Evolutionary conservation across 2,329 filamentous ascomycete species (phyloP), one percentile per base, ranked within the genome.

Genomic region (Colletotrichum nymphaeae): DNA sequence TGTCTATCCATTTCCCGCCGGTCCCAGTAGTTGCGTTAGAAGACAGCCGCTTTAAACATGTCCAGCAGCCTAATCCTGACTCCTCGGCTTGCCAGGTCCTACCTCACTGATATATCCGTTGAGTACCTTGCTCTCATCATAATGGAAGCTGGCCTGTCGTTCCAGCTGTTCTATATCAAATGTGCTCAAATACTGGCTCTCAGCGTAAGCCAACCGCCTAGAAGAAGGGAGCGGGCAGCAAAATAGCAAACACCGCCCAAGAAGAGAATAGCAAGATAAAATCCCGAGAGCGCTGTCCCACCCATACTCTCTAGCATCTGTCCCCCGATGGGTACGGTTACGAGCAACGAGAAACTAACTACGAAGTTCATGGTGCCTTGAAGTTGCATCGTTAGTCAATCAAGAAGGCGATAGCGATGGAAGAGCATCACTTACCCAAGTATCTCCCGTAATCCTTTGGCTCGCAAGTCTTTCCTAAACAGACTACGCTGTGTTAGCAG

Each of bases 381-480:
- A 6, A 4, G 11, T 1, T 1, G 2, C 0, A 5, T 1, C 5
- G 28, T 70, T 1, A 59, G 66, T 1, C 9, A 1, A 12, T 1
- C 2, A 30, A 12, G 42, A 0, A 19, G 2, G 9, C 7, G 2
- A 2, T 28, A n/a, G 24, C 1, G 24, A 5, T 3, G 2, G 0
- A 1, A 65, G 14, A 6, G 9, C 37, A 7, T 3, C 22, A 7
- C 74, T 56, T 63, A 76, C 79, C 80, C 14, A 79, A 86, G 37
- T 84, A 87, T 46, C 84, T 78, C 3, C 86, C 86, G 69, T 87
- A 87, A 22, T 87, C 83, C 67, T 86, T 83, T 0, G 85, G 82
- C 4, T 83, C 79, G 69, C 86, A 88, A 0, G 86, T 80, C 57
- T 87, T 84, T 0, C 84, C 85, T 14, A 87, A 79, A 62, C 86